Conservation (phyloP, 768 basidiomycete species). For the Leucosporidium creatinivorum region DNA sequence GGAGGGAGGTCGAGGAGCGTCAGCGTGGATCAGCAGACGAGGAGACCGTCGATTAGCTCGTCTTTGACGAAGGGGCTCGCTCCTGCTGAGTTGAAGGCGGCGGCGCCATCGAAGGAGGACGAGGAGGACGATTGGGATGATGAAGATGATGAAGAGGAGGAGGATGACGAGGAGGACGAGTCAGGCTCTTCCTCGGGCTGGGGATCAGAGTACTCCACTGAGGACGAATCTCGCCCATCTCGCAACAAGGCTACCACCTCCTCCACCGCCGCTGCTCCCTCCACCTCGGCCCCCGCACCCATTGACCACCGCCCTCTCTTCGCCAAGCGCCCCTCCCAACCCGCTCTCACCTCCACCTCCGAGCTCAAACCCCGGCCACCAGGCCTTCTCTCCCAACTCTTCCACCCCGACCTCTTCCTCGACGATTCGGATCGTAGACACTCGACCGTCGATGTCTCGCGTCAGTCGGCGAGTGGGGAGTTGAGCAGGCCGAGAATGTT, state of each 20-base stretch:
- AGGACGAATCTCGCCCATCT: conserved; percentile 15
- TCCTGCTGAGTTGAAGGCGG: conserved; percentile 25
- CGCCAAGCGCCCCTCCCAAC: conserved; percentile 23
- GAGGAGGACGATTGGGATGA: conserved; percentile 24
- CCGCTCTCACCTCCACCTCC: conserved; percentile 12
- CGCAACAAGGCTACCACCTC: not conserved
- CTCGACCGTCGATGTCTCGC: conserved; percentile 7
- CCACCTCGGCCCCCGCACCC: too few relatives aligned
- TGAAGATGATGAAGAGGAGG: conserved; percentile 27
- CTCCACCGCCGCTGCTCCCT: not conserved
- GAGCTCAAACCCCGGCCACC: conserved; percentile 29
- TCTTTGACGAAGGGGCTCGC: not conserved
- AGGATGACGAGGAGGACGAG: conserved; percentile 16
- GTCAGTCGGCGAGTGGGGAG: not conserved
- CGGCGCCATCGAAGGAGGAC: not conserved
- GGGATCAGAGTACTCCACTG: conserved; percentile 33
- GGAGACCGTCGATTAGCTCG: not conserved
- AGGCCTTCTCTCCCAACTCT: conserved; percentile 35
- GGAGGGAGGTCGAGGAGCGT: conserved; percentile 7
- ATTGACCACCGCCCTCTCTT: conserved; percentile 11
- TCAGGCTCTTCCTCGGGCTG: conserved; percentile 31
- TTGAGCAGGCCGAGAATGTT: not conserved
- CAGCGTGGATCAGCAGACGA: conserved; percentile 2
- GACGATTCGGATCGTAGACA: conserved; percentile 15
- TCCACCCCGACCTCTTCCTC: conserved; percentile 32